Conservation (phyloP, 2,329 filamentous ascomycete species). For the Stachybotrys elegans region DNA sequence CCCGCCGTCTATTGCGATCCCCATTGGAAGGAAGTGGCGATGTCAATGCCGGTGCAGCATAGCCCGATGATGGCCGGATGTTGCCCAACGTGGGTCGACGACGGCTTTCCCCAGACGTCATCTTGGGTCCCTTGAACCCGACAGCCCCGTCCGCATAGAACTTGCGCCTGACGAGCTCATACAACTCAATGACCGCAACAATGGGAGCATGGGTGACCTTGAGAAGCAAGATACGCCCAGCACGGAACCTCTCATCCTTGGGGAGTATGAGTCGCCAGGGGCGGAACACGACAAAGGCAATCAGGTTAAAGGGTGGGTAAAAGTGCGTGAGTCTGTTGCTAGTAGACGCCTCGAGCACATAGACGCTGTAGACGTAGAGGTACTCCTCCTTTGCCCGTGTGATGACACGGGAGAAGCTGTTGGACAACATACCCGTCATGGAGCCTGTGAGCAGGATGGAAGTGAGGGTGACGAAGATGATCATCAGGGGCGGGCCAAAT, state of each 20-base stretch:
- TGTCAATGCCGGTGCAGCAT: constrained; percentile 7
- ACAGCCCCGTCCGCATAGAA: constrained; percentile 37
- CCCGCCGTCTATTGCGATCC: constrained; percentile 12
- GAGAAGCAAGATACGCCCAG: constrained; percentile 55
- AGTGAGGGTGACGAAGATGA: constrained; percentile 72
- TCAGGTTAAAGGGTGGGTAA: constrained; percentile 68
- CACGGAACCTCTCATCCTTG: constrained; percentile 57
- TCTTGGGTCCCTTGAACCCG: constrained; percentile 42
- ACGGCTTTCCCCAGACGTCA: constrained; percentile 15
- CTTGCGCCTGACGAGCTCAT: constrained; percentile 49
- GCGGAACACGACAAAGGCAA: constrained; percentile 66
- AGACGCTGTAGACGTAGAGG: constrained; percentile 67
- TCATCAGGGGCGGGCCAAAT: constrained; percentile 57
- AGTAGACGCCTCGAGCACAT: constrained; percentile 62
- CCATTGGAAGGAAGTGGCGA: constrained; percentile 12
- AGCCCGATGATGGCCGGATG: constrained; percentile 10
- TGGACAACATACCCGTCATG: constrained; percentile 72
- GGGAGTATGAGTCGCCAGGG: constrained; percentile 66
- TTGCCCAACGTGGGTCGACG: constrained; percentile 13
- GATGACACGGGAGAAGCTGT: constrained; percentile 64
- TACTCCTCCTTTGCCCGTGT: constrained; percentile 68
- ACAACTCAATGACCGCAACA: constrained; percentile 63
- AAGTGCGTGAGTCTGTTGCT: constrained; percentile 66
- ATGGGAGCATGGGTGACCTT: constrained; percentile 62
- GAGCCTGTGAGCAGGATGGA: constrained; percentile 76